Evolutionary conservation across 306 rosid genomes (phyloP).

Genomic region (Vachellia pachyceras): DNA sequence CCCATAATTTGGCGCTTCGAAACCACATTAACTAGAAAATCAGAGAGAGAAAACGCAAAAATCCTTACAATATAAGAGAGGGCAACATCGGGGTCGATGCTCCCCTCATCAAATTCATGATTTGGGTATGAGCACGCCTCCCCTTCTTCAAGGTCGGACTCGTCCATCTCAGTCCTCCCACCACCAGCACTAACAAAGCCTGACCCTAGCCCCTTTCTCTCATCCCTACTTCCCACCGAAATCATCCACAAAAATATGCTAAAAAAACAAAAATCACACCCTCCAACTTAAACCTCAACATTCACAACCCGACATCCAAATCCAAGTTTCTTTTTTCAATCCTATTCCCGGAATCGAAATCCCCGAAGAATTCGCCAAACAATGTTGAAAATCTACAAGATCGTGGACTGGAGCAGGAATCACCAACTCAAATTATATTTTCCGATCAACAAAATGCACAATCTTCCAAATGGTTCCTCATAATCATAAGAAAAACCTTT

Average conservation of each 20-base stretch:
- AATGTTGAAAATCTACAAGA: constrained; percentile 55
- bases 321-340: constrained; percentile 46
- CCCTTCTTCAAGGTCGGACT: constrained; percentile 85
- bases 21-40: constrained; percentile 7
- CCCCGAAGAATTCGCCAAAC: constrained; percentile 34
- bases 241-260: constrained; percentile 46
- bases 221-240: constrained; percentile 68
- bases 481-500: not conserved
- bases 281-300: constrained; percentile 56
- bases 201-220: constrained; percentile 59
- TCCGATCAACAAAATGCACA: constrained; percentile 1
- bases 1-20: constrained; percentile 6
- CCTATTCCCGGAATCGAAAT: constrained; percentile 44
- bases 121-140: constrained; percentile 70
- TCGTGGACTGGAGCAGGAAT: constrained; percentile 48
- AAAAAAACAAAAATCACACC: constrained; percentile 40
- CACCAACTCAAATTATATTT: constrained; percentile 29
- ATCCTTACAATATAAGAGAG: constrained; percentile 78
- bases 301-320: constrained; percentile 49
- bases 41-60: not conserved
- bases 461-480: constrained; percentile 10
- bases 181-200: constrained; percentile 45
- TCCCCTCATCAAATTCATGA: constrained; percentile 59
- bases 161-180: constrained; percentile 62
- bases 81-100: constrained; percentile 67